Conservation (phyloP, 176 grass and related monocot genomes). For the Calamus simplicifolius region DNA sequence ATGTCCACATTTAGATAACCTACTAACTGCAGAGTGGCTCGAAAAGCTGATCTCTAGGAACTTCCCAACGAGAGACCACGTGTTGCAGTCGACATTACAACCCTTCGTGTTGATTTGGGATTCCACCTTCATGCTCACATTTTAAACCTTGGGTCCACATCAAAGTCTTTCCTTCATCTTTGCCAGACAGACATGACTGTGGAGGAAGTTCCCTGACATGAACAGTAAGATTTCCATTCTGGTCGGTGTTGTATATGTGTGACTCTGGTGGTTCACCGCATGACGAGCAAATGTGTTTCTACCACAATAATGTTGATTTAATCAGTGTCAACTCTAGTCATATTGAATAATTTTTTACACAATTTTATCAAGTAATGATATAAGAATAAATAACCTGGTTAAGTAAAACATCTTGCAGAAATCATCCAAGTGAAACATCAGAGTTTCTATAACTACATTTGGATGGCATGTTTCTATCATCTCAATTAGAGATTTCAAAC, state of each 20-base stretch:
- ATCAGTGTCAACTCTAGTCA: conserved; percentile 15
- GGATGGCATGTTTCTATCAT: conserved; percentile 68
- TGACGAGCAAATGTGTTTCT: conserved; percentile 65
- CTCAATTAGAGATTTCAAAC: conserved; percentile 46
- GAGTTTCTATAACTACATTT: conserved; percentile 70
- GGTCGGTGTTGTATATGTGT: conserved; percentile 67
- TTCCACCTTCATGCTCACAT: conserved; percentile 60
- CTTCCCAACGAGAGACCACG: conserved; percentile 78
- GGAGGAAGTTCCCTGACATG: conserved; percentile 45
- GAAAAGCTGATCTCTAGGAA: conserved; percentile 94
- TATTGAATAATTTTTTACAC: too few species aligned
- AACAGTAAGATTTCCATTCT: conserved; percentile 64
- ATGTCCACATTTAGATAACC: conserved; percentile 74
- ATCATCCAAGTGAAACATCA: conserved; percentile 66
- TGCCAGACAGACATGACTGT: conserved; percentile 40
- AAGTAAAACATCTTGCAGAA: conserved; percentile 59
- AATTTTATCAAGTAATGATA: neutral
- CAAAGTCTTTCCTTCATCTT: conserved; percentile 73
- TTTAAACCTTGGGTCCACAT: conserved; percentile 87
- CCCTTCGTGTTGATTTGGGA: conserved; percentile 42
- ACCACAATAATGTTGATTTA: conserved; percentile 14
- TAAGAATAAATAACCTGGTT: conserved; percentile 39
- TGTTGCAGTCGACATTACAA: conserved; percentile 59
- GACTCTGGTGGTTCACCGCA: conserved; percentile 77
- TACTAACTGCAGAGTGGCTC: conserved; percentile 62